Evolutionary conservation across 2,329 filamentous ascomycete species (phyloP).

Genomic region (Exophiala phaeomuriformis): DNA sequence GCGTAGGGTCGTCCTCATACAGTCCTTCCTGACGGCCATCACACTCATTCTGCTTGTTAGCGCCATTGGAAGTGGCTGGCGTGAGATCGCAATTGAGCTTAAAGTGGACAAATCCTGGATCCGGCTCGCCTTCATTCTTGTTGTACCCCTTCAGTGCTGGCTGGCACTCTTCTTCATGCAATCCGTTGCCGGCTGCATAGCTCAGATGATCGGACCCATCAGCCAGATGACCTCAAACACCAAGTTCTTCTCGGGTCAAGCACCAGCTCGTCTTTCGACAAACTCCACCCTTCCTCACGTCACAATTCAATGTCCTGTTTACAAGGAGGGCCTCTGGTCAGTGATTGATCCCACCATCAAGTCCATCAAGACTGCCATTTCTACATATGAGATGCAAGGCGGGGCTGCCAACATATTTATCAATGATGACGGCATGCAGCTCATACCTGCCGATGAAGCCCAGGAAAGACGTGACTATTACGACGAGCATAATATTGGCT

Average conservation of each 20-base stretch:
- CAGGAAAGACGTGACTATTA: conserved; percentile 43
- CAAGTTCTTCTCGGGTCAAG: conserved; percentile 41
- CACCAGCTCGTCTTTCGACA: conserved; percentile 32
- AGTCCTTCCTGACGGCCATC: conserved; percentile 46
- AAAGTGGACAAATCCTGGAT: conserved; percentile 47
- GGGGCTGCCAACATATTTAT: conserved; percentile 35
- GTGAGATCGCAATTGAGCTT: conserved; percentile 49
- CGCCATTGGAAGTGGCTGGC: conserved; percentile 52
- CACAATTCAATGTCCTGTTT: conserved; percentile 80
- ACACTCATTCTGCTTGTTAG: conserved; percentile 48
- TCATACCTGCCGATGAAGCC: conserved; percentile 38
- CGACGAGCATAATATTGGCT: conserved; percentile 45
- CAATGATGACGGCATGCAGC: conserved; percentile 37
- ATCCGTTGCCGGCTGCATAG: conserved; percentile 36
- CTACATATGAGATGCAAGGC: conserved; percentile 50
- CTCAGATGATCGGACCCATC: conserved; percentile 41
- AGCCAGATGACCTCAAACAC: conserved; percentile 40
- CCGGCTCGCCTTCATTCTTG: conserved; percentile 49
- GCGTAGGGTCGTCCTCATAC: conserved; percentile 49
- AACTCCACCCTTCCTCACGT: conserved; percentile 40
- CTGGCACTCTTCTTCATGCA: conserved; percentile 48
- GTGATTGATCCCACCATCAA: conserved; percentile 56
- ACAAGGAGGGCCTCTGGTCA: conserved; percentile 69
- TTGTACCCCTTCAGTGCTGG: conserved; percentile 52
- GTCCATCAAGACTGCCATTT: conserved; percentile 52